phyloP scores from a whole-genome alignment of 176 grass and related monocot species.

The Eleusine coracana region DNA sequence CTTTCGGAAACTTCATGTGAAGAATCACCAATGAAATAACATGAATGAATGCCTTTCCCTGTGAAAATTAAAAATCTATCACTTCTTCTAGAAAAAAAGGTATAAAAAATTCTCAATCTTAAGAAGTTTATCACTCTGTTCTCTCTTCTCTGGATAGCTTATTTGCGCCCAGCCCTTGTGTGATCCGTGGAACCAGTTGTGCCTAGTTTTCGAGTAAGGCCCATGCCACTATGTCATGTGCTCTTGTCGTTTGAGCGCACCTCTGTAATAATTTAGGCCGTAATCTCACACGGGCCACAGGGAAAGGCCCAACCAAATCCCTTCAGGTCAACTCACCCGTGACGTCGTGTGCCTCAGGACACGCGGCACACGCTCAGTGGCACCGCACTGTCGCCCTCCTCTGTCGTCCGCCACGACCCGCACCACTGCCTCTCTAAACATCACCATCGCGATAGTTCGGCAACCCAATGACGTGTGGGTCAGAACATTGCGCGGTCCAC shows the following conservation, averaged over 20 bases:
- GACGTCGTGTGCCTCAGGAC: neutral
- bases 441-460: neutral
- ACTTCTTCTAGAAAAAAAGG: too few species aligned
- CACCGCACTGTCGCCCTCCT: conserved; percentile 35
- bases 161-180: too few species aligned
- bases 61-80: too few species aligned
- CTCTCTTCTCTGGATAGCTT: too few species aligned
- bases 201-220: too few species aligned
- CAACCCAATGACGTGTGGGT: neutral
- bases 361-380: conserved; percentile 11
- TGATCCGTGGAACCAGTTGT: too few species aligned
- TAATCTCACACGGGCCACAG: neutral
- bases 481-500: rapidly evolving
- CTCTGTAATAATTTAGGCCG: neutral
- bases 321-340: neutral
- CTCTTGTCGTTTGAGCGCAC: neutral
- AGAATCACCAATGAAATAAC: too few species aligned
- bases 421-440: neutral
- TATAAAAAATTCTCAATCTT: too few species aligned
- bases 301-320: neutral
- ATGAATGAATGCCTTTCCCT: too few species aligned
- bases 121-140: too few species aligned
- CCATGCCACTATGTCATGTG: too few species aligned
- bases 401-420: conserved; percentile 16
- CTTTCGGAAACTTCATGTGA: neutral